Evolutionary conservation across 495 filamentous ascomycete species (phyloP).

Genomic region (Hypoxylon crocopeplum): DNA sequence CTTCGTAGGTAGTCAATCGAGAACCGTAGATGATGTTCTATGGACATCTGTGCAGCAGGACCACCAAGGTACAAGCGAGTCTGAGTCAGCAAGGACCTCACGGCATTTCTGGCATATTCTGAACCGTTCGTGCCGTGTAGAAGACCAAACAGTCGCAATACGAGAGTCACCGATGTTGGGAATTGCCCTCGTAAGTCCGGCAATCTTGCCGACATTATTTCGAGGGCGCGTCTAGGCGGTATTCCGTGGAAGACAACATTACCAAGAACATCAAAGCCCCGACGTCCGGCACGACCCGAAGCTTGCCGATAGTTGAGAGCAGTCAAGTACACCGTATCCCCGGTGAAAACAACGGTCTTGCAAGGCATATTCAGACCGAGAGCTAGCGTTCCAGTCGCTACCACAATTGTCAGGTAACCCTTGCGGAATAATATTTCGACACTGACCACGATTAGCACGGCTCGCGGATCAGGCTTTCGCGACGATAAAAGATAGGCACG

Average conservation of each 20-base stretch:
- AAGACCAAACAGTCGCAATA: conserved; percentile 71
- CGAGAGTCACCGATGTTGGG: conserved; percentile 74
- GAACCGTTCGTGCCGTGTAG: conserved; percentile 69
- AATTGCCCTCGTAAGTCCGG: conserved; percentile 80
- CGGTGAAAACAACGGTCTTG: conserved; percentile 78
- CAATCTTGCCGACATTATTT: conserved; percentile 72
- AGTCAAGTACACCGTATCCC: conserved; percentile 73
- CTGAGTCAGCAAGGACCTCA: conserved; percentile 72
- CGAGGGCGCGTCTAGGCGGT: conserved; percentile 58
- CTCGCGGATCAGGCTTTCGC: neutral
- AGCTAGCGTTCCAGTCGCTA: conserved; percentile 78
- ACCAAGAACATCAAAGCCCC: conserved; percentile 80
- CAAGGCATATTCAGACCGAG: conserved; percentile 88
- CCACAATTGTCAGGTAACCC: conserved; percentile 73
- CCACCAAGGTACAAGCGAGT: conserved; percentile 73
- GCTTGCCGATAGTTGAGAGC: conserved; percentile 79
- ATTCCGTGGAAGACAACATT: conserved; percentile 80
- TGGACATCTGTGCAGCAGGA: conserved; percentile 62
- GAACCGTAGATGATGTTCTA: conserved; percentile 77
- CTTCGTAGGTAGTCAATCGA: conserved; percentile 80
- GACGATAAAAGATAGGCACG: neutral
- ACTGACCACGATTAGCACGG: conserved; percentile 37
- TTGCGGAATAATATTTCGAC: conserved; percentile 78
- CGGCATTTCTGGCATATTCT: conserved; percentile 62
- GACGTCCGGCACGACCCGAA: conserved; percentile 76